Conservation (phyloP, 345 rosid species). For the Microthlaspi erraticum region DNA sequence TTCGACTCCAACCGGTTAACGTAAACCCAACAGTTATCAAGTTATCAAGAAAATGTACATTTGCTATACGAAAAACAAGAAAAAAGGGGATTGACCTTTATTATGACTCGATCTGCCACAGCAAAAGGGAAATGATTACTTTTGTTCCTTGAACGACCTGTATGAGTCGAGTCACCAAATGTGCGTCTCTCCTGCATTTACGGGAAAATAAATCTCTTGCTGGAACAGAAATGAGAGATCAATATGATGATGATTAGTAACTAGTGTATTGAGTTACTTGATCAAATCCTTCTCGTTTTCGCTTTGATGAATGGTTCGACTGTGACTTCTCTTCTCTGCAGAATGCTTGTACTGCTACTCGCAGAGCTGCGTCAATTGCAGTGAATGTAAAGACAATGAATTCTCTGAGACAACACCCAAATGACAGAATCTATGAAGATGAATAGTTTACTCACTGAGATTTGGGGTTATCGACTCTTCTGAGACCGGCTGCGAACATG, state of each 20-base stretch:
- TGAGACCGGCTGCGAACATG: slow-evolving; percentile 72
- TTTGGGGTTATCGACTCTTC: slow-evolving; percentile 80
- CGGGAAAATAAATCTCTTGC: slow-evolving; percentile 6
- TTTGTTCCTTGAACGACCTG: slow-evolving; percentile 65
- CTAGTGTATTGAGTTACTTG: slow-evolving; percentile 54
- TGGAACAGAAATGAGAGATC: slow-evolving; percentile 17
- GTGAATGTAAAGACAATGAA: slow-evolving; percentile 17
- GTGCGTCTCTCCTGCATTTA: slow-evolving; percentile 69
- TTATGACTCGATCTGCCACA: slow-evolving; percentile 83
- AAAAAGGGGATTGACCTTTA: slow-evolving; percentile 60
- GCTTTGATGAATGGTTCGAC: slow-evolving; percentile 63
- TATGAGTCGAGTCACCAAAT: slow-evolving; percentile 52
- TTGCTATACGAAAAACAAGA: slow-evolving; percentile 17
- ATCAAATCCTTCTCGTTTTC: slow-evolving; percentile 84
- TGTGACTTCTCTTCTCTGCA: slow-evolving; percentile 73
- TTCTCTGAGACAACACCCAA: slow-evolving; percentile 3
- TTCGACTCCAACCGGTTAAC: slow-evolving; percentile 38
- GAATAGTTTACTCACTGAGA: slow-evolving; percentile 64
- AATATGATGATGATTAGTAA: background rate
- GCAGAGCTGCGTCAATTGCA: slow-evolving; percentile 59
- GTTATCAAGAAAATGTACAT: background rate
- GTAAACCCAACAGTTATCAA: slow-evolving; percentile 17
- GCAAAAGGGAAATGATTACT: slow-evolving; percentile 89
- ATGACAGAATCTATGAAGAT: slow-evolving; percentile 1
- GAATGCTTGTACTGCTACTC: slow-evolving; percentile 85